Evolutionary conservation across 2,329 filamentous ascomycete genomes (phyloP), one percentile per base, ranked within the genome.

Genomic region (Aspergillus uvarum): DNA sequence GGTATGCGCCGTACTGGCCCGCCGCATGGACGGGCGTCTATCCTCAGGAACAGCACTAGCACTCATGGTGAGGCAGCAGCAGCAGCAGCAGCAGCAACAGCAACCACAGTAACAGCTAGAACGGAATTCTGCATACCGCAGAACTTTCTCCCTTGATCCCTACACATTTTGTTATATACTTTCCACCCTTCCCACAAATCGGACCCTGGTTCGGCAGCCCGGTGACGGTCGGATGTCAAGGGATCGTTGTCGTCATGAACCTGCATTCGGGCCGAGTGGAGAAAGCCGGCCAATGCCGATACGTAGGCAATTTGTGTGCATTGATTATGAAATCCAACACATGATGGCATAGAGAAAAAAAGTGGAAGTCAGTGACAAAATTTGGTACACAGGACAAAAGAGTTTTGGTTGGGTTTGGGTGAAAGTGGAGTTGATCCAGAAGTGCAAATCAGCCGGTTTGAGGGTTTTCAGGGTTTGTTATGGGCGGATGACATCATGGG

Each of bases 1-100:
- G 24, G 67, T 66, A 48, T 70, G 63, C 4, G 67, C 55, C 1
- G 68, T 68, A 38, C 67, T 69, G 5, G 56, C 47, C n/a, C 61
- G 44, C 2, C 59, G 63, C 57, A 62, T 55, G 7, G 65, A 38
- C 31, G 47, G 50, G 35, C 54, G 59, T 42, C 16, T 22, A 35
- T n/a, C 44, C 52, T 48, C 31, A 4, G 29, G 19, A 31, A 38
- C 12, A 19, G 8, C 21, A 29, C 26, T 29, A 8, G 21, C 12
- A 35, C 31, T 59, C 22, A 29, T 26, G 7, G 24, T n/a, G 22
- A 5, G 12, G 22, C 22, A n/a, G n/a, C 10, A 14, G 12, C 22
- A 24, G 21, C 48, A 24, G 26, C 47, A 49, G 11, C 19, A 29
- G 7, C 26, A 26, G 26, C 26, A 26, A 7, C 26, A 29, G 26